Percentiles rank a stretch among this genome's conserved stretches.
These are phyloP conservation scores for Hemileia vastatrix DNA, from an alignment of 1,284 basidiomycete species.

Conservation along the genomic window DNA sequence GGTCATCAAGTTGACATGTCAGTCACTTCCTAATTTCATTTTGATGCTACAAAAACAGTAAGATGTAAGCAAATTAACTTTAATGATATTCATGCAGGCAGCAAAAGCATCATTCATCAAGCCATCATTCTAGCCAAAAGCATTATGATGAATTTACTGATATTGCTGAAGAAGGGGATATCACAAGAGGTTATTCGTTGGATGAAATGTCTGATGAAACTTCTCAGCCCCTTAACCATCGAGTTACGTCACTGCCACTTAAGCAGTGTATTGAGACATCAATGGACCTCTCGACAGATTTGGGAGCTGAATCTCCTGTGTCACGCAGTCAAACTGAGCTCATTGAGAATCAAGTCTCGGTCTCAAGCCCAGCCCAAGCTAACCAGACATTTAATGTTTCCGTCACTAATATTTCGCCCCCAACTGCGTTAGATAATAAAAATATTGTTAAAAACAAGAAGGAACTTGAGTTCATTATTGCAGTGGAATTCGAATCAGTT, in stretches of 20 bases:
- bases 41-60: too few species aligned
- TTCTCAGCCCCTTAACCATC: neutral
- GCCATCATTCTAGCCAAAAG: too few species aligned
- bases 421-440: slow-evolving; percentile 12
- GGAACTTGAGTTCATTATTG: slow-evolving; percentile 13
- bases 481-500: slow-evolving; percentile 7
- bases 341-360: neutral
- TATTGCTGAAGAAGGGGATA: slow-evolving; percentile 16
- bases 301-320: neutral
- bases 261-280: neutral
- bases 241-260: neutral
- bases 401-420: slow-evolving; percentile 15
- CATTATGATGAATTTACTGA: neutral
- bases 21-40: too few species aligned
- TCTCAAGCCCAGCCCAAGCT: neutral
- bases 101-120: too few species aligned
- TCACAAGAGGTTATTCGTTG: slow-evolving; percentile 14
- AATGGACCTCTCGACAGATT: neutral
- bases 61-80: too few species aligned
- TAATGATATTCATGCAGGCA: too few species aligned
- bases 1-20: too few species aligned
- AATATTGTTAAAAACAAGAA: slow-evolving; percentile 13
- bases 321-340: neutral
- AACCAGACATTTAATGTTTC: slow-evolving; percentile 11
- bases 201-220: slow-evolving; percentile 7